Evolutionary conservation across 805 yeast genomes (phyloP), one percentile per base, ranked within the genome.

Genomic region (Starmerella bombi): DNA sequence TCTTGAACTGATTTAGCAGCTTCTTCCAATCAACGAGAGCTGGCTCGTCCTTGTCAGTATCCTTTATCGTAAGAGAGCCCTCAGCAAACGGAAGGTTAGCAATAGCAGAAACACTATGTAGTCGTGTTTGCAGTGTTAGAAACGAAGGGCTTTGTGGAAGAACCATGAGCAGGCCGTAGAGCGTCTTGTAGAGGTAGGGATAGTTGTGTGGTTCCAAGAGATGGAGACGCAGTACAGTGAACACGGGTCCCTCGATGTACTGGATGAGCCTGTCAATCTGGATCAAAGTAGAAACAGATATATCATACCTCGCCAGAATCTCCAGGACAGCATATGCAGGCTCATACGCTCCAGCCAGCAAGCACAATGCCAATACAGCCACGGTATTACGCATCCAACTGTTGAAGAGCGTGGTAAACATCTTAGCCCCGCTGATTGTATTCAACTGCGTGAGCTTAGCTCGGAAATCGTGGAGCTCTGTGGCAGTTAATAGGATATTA

Each of bases 341-440:
- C 54, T 84, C 91, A 57, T 91, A 88, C 41, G 83, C 81, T 41
- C 86, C 86, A 0, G 96, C 80, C 12, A 88, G 64, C 29, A 91
- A 64, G 52, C 96, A 85, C 17, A 91, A 66, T 2, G 94, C 77
- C 32, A 91, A 63, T 0, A 86, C 81, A 4, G 96, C 86, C 1
- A 93, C 85, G 0, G 94, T 77, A 56, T 84, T 88, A 45, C 79
- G 78, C 49, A 93, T 77, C 98, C 98, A 91, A 43, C 93, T 76
- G 53, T 74, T 76, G 61, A 88, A 91, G 41, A 91, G 64, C 0
- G 77, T 65, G 21, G 80, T 70, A 57, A 91, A 91, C 31, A 86
- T 65, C 18, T 67, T 59, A 66, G 77, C 74, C 42, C 82, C 91
- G 28, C 72, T 75, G 19, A 64, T 48, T 28, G 71, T 69, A 38